phyloP scores from a whole-genome alignment of 2,329 filamentous ascomycete species.

The Beauveria medogensis region DNA sequence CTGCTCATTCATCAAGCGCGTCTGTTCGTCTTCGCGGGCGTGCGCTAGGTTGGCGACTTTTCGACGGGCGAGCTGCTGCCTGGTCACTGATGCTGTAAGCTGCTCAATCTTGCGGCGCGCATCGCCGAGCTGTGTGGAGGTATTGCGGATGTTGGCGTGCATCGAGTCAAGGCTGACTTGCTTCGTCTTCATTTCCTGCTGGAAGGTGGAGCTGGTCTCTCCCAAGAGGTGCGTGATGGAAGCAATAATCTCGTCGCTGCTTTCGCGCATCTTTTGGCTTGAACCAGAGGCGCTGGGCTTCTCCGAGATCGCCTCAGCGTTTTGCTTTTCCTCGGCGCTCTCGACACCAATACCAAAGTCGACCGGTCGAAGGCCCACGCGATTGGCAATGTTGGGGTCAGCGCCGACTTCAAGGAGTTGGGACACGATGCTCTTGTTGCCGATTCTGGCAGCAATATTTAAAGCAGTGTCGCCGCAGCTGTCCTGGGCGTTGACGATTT shows the following conservation, averaged over 20 bases:
- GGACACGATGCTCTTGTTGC: conserved; percentile 91
- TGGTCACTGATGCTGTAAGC: conserved; percentile 57
- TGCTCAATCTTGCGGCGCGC: conserved; percentile 66
- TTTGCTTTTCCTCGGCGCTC: conserved; percentile 33
- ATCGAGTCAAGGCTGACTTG: conserved; percentile 76
- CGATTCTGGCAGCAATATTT: conserved; percentile 87
- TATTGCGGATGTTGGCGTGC: conserved; percentile 71
- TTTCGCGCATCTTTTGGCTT: conserved; percentile 56
- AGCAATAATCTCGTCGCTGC: conserved; percentile 69
- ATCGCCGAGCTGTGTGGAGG: conserved; percentile 69
- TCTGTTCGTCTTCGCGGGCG: conserved; percentile 63
- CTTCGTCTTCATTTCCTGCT: conserved; percentile 72
- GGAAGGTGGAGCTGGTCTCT: conserved; percentile 71
- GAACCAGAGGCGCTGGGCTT: conserved; percentile 36
- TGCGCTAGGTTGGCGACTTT: conserved; percentile 72
- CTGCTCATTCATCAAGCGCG: conserved; percentile 35
- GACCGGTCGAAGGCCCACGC: conserved; percentile 78
- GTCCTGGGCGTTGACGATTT: conserved; percentile 94
- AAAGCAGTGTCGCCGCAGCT: conserved; percentile 90
- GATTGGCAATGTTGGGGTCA: conserved; percentile 84
- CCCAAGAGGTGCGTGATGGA: conserved; percentile 77
- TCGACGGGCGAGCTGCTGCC: conserved; percentile 57
- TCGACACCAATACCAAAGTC: conserved; percentile 88
- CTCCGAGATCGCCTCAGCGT: conserved; percentile 32
- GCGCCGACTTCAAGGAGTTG: conserved; percentile 92